A percentile compares a stretch with the other conserved stretches of the same genome.
Conservation (phyloP, 805 yeast species). For the Starmerella gropengiesseri region DNA sequence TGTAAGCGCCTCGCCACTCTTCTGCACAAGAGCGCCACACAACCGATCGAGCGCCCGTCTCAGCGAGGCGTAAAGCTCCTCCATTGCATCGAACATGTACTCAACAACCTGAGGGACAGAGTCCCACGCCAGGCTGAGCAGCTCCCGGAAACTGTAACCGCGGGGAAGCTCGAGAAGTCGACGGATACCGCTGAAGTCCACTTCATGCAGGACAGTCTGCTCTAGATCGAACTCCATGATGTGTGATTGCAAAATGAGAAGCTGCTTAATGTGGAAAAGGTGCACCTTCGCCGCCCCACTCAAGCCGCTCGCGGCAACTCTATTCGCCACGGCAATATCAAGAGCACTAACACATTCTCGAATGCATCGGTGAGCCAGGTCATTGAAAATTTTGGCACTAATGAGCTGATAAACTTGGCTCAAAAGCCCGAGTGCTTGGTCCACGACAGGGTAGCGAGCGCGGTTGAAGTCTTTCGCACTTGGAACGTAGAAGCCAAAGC, state of each 20-base stretch:
- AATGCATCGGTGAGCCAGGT: slow-evolving; percentile 75
- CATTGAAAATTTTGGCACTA: slow-evolving; percentile 68
- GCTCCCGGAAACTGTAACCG: slow-evolving; percentile 26
- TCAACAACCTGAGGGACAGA: slow-evolving; percentile 70
- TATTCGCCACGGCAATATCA: slow-evolving; percentile 25
- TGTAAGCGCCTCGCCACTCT: slow-evolving; percentile 33
- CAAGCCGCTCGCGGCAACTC: slow-evolving; percentile 5
- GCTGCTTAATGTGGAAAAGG: slow-evolving; percentile 59
- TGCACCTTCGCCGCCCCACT: slow-evolving; percentile 40
- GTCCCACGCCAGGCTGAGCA: slow-evolving; percentile 47
- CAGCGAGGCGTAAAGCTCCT: slow-evolving; percentile 63
- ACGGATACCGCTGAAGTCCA: slow-evolving; percentile 71
- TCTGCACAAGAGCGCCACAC: slow-evolving; percentile 6
- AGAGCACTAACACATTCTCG: slow-evolving; percentile 57
- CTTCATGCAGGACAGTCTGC: slow-evolving; percentile 50
- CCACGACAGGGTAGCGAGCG: slow-evolving; percentile 19
- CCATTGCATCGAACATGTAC: slow-evolving; percentile 68
- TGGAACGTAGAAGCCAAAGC: slow-evolving; percentile 56
- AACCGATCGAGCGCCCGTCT: slow-evolving; percentile 45
- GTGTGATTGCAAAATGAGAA: slow-evolving; percentile 59
- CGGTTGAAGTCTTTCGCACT: slow-evolving; percentile 44
- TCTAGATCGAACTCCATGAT: slow-evolving; percentile 72
- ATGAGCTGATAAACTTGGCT: slow-evolving; percentile 73
- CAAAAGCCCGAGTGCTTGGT: slow-evolving; percentile 48
- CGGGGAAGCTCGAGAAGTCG: slow-evolving; percentile 36